Base-by-base conservation (phyloP, 2,329 filamentous ascomycete genomes). In the Cadophora gregata region DNA sequence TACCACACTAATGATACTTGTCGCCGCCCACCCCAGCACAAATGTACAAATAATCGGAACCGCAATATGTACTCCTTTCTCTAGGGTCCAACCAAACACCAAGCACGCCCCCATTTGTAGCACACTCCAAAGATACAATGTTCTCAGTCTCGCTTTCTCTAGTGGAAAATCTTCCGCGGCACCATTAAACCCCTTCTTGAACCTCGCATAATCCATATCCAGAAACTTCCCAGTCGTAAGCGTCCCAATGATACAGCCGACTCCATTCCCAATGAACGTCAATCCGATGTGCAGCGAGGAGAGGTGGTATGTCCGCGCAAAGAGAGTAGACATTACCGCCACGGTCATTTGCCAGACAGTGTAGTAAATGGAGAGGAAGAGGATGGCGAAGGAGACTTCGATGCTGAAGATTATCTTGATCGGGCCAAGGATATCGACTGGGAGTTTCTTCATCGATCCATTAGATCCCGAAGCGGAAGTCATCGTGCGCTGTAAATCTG, bases 141-240 rank as follows among this genome's bases (percentile, higher is more conserved):
- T 73, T 48, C 76, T 73, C 60, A 82, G 72, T 14, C 78, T 68
- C 38, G 77, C 74, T 29, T 72, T 71, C 67, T 81, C 80, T 42
- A 83, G 75, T 0, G 80, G 78, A 58, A 83, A 83, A 60, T 81
- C 78, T 0, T 71, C 71, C 5, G 65, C 48, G 7, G 38, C 29
- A 1, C 71, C 71, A 14, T 48, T 58, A 31, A 66, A 71, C 5
- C 45, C 64, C 6, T 50, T 61, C 29, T 72, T 69, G 36, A 69
- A 83, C 1, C 88, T 85, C 1, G 84, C 81, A 75, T 89, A 93
- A 75, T 92, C 92, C 78, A 83, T 84, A 76, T 93, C 90, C 42
- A 92, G 83, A 1, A 87, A 70, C 1, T 82, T 81, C 0, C 90
- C 88, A 2, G 80, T 79, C 2, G 80, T 72, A 9, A 80, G 70